phyloP scores from a whole-genome alignment of 768 basidiomycete species.

The Amyloporia xantha region DNA sequence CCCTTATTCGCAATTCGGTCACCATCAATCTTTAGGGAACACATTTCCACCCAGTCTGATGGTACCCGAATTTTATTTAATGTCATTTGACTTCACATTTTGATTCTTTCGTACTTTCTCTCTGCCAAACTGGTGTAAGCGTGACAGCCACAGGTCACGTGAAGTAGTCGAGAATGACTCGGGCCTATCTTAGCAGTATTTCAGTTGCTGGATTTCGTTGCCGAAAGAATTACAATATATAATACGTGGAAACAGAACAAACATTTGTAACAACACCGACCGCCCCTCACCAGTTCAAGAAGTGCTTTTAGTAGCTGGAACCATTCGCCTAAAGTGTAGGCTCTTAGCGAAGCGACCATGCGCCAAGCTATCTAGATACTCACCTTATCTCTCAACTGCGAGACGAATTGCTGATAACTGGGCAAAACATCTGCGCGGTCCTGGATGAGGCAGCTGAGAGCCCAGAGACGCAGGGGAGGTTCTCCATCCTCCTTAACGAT shows the following conservation, averaged over 20 bases:
- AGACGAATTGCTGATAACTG: constrained; percentile 94
- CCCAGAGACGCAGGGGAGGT: constrained; percentile 91
- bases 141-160: no score
- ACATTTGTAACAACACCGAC: neutral
- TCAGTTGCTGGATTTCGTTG: no score
- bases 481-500: constrained; percentile 98
- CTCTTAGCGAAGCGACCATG: neutral
- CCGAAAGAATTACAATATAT: no score
- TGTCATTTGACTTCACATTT: no score
- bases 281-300: neutral
- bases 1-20: no score
- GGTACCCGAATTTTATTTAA: no score
- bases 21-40: no score
- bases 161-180: no score
- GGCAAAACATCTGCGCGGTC: constrained; percentile 92
- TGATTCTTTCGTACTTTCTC: no score
- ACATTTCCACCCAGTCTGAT: no score
- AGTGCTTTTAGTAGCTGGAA: constrained; percentile 16
- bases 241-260: neutral
- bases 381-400: constrained; percentile 86
- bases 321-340: constrained; percentile 14
- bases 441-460: constrained; percentile 88
- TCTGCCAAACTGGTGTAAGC: no score
- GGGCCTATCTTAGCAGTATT: no score
- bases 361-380: constrained; percentile 2